Base-by-base conservation (phyloP, 805 yeast genomes). In the Metschnikowia bowlesiae region DNA sequence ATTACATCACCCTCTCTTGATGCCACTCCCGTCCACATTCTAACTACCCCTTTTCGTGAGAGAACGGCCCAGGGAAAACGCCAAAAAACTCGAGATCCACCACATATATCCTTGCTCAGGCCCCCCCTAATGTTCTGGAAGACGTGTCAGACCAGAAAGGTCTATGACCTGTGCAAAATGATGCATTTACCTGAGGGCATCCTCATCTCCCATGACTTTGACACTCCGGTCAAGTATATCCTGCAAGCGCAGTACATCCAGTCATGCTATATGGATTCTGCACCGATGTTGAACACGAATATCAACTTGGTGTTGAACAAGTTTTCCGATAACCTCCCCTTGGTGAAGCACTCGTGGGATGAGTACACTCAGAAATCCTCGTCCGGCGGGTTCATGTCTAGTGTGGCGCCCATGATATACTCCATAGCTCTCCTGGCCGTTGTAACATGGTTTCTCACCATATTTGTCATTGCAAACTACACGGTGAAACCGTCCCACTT, bases 361-460 rank as follows among this genome's bases (percentile, higher is more conserved):
- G 52, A 52, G 11, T 83, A 66, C 55, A 64, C 78, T 1, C 49
- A 47, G 6, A 50, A 60, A 14, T 16, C 38, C 2, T 65, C 64
- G 26, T 57, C 62, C 3, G 82, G 83, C 1, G 56, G 74, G 2
- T 84, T 79, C 64, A 65, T 75, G 16, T 79, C 78, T 61, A 76
- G 85, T 44, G 72, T 84, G 14, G 85, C 79, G 51, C 83, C 90
- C 0, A 73, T 84, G 36, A 68, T 85, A 1, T 82, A 83, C 60
- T 77, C 87, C 0, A 62, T 85, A 18, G 76, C 88, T 8, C 76
- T 83, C 0, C 83, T 85, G 62, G 80, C 85, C 6, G 85, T 85
- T 16, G 77, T 85, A 5, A 78, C 86, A 3, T 70, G 84, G 65
- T 82, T 81, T 54, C 67, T 84, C 26, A 82, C 90, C 0, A 66